A percentile compares a stretch with the other conserved stretches of the same genome.
phyloP scores from a whole-genome alignment of 768 basidiomycete genomes.

The Calocybe cyanea region DNA sequence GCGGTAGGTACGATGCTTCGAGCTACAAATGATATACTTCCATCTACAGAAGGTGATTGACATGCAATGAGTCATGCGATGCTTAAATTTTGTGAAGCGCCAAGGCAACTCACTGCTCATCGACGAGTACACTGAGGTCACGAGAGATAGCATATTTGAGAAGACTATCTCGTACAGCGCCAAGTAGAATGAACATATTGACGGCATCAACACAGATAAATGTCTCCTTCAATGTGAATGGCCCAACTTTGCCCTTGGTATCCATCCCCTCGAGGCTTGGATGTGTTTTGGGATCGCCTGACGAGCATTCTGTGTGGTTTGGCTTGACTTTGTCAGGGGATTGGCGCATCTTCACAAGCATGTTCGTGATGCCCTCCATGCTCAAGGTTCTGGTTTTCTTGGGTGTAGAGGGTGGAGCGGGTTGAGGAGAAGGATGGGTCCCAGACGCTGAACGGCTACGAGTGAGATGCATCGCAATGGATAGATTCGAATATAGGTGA shows the following conservation, averaged over 20 bases:
- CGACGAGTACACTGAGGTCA: constrained; percentile 60
- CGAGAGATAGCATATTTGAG: constrained; percentile 44
- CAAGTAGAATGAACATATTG: constrained; percentile 52
- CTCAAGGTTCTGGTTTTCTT: constrained; percentile 23
- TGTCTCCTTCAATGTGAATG: constrained; percentile 33
- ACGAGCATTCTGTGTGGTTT: constrained; percentile 29
- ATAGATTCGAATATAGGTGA: background rate
- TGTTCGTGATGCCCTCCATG: constrained; percentile 44
- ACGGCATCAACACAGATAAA: constrained; percentile 64
- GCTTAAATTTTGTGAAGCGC: constrained; percentile 1
- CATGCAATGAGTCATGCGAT: background rate
- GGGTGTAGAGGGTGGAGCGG: constrained; percentile 12
- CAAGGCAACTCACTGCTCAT: constrained; percentile 57
- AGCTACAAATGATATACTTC: constrained; percentile 56
- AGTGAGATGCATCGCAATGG: background rate
- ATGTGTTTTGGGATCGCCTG: constrained; percentile 40
- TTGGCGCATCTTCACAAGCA: constrained; percentile 53
- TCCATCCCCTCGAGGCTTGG: constrained; percentile 20
- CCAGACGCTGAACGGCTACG: constrained; percentile 9
- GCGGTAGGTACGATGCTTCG: constrained; percentile 51
- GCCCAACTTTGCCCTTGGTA: constrained; percentile 21
- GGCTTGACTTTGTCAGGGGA: constrained; percentile 18
- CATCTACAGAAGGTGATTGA: constrained; percentile 40
- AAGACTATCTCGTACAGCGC: constrained; percentile 48
- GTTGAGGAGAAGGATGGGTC: constrained; percentile 4